phyloP scores from a whole-genome alignment of 495 filamentous ascomycete species.

The Aspergillus coremiiformis region DNA sequence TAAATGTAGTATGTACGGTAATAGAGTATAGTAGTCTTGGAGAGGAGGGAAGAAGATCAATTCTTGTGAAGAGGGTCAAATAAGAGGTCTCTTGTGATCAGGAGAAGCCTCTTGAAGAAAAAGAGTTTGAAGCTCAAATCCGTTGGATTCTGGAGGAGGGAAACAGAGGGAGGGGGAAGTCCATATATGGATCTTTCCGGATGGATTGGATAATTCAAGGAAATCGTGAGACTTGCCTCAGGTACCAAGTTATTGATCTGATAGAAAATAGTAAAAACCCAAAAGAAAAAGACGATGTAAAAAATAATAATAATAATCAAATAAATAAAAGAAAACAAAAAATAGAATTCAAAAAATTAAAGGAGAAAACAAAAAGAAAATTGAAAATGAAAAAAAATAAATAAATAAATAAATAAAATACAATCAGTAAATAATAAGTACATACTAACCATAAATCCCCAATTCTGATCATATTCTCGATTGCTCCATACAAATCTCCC shows the following conservation, averaged over 20 bases:
- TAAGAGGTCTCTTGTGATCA: slow-evolving; percentile 16
- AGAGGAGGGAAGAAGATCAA: slow-evolving; percentile 14
- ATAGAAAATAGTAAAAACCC: background rate
- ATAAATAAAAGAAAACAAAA: background rate
- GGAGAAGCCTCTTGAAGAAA: background rate
- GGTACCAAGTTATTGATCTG: slow-evolving; percentile 1
- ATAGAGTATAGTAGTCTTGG: slow-evolving; percentile 1
- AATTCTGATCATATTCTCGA: slow-evolving; percentile 14
- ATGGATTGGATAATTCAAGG: slow-evolving; percentile 1
- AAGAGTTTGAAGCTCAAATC: slow-evolving; percentile 6
- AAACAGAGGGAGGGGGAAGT: slow-evolving; percentile 20
- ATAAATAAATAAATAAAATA: background rate
- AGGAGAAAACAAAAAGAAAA: slow-evolving; percentile 1
- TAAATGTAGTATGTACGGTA: background rate
- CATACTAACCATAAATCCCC: background rate
- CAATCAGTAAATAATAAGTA: background rate
- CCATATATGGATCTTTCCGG: slow-evolving; percentile 18
- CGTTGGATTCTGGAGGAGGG: slow-evolving; percentile 15
- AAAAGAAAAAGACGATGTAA: background rate
- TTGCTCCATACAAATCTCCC: slow-evolving; percentile 6
- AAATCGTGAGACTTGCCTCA: background rate
- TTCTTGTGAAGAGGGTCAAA: slow-evolving; percentile 7
- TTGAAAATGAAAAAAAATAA: slow-evolving; percentile 2
- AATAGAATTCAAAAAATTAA: background rate
- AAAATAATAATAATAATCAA: slow-evolving; percentile 1